These are phyloP conservation scores for Stentor coeruleus DNA, from an alignment of 73 alveolate genomes.

Conservation along the genomic window DNA sequence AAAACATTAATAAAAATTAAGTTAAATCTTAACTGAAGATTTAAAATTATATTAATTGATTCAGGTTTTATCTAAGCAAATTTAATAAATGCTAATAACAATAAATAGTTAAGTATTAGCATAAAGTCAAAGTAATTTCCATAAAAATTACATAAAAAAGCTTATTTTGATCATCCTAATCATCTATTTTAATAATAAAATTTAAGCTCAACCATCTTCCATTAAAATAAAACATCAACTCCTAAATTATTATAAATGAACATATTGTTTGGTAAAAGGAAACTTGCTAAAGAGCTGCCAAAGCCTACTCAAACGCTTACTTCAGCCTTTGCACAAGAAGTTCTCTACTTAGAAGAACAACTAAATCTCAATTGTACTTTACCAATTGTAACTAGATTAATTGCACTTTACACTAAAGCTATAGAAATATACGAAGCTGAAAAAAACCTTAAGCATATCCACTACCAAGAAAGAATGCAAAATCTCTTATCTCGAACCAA, in stretches of 20 bases:
- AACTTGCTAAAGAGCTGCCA: background rate
- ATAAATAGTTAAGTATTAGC: no score
- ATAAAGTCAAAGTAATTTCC: no score
- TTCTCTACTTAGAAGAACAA: background rate
- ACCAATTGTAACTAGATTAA: background rate
- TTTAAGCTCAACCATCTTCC: no score
- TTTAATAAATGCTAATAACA: no score
- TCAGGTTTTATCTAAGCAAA: no score
- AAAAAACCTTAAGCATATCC: slow-evolving; percentile 16
- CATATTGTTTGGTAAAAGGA: background rate
- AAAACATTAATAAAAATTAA: no score
- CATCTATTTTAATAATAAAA: no score
- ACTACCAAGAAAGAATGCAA: slow-evolving; percentile 29
- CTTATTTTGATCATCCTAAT: no score
- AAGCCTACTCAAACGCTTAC: slow-evolving; percentile 6
- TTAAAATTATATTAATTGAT: no score
- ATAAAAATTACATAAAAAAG: no score
- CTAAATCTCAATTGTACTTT: slow-evolving; percentile 2
- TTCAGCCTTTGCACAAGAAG: slow-evolving; percentile 13
- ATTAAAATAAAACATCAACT: no score
- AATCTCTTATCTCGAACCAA: slow-evolving; percentile 4
- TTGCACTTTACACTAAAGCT: slow-evolving; percentile 25
- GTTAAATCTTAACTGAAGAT: no score
- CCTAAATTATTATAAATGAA: background rate
- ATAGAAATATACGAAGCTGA: slow-evolving; percentile 7